These are phyloP conservation scores for Alloteropsis semialata DNA, from an alignment of 176 grass and related monocot species.

Conservation along the genomic window DNA sequence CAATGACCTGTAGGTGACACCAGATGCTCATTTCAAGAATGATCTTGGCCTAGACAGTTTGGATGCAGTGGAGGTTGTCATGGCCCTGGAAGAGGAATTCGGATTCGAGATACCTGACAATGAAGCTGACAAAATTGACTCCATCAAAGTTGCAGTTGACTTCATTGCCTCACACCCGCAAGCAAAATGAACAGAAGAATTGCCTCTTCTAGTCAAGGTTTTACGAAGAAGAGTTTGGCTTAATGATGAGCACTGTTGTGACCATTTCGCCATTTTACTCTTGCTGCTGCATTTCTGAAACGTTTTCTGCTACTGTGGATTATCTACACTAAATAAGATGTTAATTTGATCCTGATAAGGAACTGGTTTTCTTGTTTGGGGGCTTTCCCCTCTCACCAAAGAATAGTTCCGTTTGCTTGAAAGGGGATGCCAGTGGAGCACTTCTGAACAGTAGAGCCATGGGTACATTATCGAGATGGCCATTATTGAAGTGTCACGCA, in stretches of 20 bases:
- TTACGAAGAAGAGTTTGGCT: neutral
- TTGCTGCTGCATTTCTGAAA: neutral
- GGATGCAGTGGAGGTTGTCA: constrained; percentile 50
- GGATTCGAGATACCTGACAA: constrained; percentile 50
- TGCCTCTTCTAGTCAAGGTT: neutral
- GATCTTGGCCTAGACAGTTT: constrained; percentile 60
- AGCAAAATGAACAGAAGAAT: constrained; percentile 30
- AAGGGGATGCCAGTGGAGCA: neutral
- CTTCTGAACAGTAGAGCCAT: neutral
- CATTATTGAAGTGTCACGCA: neutral
- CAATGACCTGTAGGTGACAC: constrained; percentile 28
- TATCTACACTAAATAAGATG: constrained; percentile 27
- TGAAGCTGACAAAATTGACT: constrained; percentile 58
- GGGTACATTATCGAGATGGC: neutral
- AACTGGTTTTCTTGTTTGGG: constrained; percentile 1
- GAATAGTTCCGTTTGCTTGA: neutral
- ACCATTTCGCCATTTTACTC: neutral
- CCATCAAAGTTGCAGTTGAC: constrained; percentile 48
- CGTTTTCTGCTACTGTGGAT: neutral
- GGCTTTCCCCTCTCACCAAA: neutral
- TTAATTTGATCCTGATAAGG: constrained; percentile 21
- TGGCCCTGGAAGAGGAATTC: constrained; percentile 61
- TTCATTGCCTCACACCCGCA: constrained; percentile 54
- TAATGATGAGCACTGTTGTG: neutral
- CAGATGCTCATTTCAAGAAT: constrained; percentile 58